Percentiles rank a stretch among this genome's conserved stretches.
These are phyloP conservation scores for Coleophoma eucalyptorum DNA, from an alignment of 2,329 filamentous ascomycete genomes.

Conservation along the genomic window DNA sequence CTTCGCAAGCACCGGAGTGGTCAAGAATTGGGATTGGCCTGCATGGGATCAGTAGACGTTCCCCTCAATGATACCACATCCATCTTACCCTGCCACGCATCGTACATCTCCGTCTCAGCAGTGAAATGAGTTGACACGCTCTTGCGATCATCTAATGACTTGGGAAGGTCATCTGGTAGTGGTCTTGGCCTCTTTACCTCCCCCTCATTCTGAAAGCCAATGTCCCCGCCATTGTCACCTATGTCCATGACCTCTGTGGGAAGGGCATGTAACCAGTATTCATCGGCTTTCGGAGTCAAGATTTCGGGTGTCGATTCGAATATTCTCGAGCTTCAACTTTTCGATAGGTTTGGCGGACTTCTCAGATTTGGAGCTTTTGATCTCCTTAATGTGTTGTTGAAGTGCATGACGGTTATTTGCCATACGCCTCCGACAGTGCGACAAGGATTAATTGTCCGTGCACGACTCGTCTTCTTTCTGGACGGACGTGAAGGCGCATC, in stretches of 20 bases:
- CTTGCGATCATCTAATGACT: constrained; percentile 83
- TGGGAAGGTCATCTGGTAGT: constrained; percentile 84
- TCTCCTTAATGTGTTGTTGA: neutral
- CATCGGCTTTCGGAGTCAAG: constrained; percentile 12
- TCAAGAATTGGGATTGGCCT: constrained; percentile 96
- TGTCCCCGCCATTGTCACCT: constrained; percentile 44
- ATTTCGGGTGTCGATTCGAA: constrained; percentile 5
- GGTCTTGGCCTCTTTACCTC: constrained; percentile 37
- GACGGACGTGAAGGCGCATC: neutral
- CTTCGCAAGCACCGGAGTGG: constrained; percentile 78
- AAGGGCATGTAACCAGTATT: constrained; percentile 20
- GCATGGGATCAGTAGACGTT: constrained; percentile 11
- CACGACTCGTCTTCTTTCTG: neutral
- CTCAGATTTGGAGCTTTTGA: too few species aligned
- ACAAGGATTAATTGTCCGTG: neutral
- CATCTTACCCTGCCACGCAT: constrained; percentile 89
- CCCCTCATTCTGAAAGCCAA: constrained; percentile 53
- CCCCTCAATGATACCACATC: neutral
- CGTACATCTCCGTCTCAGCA: constrained; percentile 92
- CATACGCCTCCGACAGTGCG: neutral
- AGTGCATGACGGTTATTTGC: constrained; percentile 1
- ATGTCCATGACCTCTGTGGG: constrained; percentile 51
- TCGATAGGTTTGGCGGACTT: too few species aligned
- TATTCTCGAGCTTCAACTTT: too few species aligned
- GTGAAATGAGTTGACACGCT: constrained; percentile 58